phyloP scores from a whole-genome alignment of 1,284 basidiomycete species.

The Ustilago loliicola region DNA sequence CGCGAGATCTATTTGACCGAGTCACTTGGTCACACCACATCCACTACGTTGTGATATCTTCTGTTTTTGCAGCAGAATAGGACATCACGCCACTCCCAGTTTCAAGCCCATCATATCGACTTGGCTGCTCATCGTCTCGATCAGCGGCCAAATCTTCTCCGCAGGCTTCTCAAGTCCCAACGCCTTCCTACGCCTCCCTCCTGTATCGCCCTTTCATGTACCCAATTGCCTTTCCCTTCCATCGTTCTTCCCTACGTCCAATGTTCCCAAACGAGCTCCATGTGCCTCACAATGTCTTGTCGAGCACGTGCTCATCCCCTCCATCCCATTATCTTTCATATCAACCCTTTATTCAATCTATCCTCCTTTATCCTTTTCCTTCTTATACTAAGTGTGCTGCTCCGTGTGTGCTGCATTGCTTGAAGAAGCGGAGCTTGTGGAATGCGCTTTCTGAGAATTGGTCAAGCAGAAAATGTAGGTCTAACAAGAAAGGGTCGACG shows the following conservation, averaged over 20 bases:
- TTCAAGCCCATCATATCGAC: too few species aligned
- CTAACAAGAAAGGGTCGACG: not conserved
- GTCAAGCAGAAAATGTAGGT: not conserved
- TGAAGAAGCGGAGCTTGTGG: too few species aligned
- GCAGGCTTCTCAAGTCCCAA: too few species aligned
- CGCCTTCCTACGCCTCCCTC: not conserved
- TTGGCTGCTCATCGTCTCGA: too few species aligned
- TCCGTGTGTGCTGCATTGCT: not conserved
- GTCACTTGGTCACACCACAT: too few species aligned
- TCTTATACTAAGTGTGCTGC: not conserved
- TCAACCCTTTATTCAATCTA: not conserved
- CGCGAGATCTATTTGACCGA: too few species aligned
- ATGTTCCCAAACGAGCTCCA: not conserved
- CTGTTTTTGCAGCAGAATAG: too few species aligned
- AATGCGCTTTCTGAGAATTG: not conserved
- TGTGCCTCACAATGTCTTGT: not conserved
- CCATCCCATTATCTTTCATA: not conserved
- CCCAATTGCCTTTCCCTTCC: not conserved
- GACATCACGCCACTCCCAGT: too few species aligned
- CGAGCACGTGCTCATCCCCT: not conserved
- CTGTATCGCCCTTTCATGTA: not conserved
- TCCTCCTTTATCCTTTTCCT: not conserved
- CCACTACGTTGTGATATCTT: too few species aligned
- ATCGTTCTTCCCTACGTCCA: not conserved
- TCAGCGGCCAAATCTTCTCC: too few species aligned